Conservation (phyloP, 75 land plant species). For the Cupressus sempervirens region DNA sequence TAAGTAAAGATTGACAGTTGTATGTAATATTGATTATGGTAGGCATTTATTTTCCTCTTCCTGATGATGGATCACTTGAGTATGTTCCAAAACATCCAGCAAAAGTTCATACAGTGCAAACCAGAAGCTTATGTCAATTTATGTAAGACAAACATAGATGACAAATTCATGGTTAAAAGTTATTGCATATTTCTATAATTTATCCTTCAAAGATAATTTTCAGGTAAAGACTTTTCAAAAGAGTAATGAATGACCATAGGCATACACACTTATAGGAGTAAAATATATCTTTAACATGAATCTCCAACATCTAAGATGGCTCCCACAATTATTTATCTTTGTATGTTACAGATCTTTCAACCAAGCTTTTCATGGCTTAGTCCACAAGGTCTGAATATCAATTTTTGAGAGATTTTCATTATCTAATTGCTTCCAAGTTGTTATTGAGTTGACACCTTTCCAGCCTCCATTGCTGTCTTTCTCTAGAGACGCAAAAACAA, state of each 20-base stretch:
- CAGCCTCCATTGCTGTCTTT: constrained; percentile 39
- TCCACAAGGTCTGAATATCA: constrained; percentile 1
- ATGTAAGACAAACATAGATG: background rate
- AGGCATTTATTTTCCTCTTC: too few species aligned
- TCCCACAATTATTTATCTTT: background rate
- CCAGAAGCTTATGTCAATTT: background rate
- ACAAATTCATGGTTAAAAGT: background rate
- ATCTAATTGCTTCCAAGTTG: constrained; percentile 89
- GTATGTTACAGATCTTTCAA: background rate
- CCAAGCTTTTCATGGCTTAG: background rate
- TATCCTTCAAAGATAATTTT: background rate
- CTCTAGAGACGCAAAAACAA: constrained; percentile 62
- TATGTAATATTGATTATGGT: background rate
- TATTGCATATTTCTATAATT: background rate
- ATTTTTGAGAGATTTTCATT: constrained; percentile 20
- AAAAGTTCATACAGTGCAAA: too few species aligned
- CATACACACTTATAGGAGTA: too few species aligned
- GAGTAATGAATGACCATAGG: background rate
- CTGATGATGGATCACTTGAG: too few species aligned
- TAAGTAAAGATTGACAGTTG: background rate
- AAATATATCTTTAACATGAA: background rate
- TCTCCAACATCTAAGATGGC: background rate
- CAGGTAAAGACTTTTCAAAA: background rate
- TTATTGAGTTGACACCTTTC: constrained; percentile 56
- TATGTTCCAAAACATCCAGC: too few species aligned